phyloP scores from a whole-genome alignment of 495 filamentous ascomycete genomes.

The Sordaria brevicollis region DNA sequence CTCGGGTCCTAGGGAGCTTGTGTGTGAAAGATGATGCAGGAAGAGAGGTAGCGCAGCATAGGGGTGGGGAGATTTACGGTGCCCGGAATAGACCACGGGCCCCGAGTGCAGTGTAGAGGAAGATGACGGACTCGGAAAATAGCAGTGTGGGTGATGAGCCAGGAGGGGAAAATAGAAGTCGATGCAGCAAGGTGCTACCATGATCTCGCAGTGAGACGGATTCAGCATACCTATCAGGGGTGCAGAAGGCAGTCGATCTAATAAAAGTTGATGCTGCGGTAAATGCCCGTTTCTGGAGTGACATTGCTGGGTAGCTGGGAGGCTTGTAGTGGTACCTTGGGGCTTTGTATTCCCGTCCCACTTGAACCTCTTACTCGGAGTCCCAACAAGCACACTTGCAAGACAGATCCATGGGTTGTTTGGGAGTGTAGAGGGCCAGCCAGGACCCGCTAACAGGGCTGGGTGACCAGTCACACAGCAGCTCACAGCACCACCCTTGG shows the following conservation, averaged over 20 bases:
- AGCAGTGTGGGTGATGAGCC: slow-evolving; percentile 8
- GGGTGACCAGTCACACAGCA: slow-evolving; percentile 15
- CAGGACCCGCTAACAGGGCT: slow-evolving; percentile 12
- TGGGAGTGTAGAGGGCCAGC: slow-evolving; percentile 1
- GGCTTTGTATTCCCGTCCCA: neutral
- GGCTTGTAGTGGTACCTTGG: neutral
- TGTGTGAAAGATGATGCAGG: neutral
- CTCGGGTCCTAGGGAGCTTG: neutral
- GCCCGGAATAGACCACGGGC: neutral
- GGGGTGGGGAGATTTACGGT: neutral
- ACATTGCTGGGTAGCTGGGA: slow-evolving; percentile 1
- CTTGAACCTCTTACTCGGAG: neutral
- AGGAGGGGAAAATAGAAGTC: slow-evolving; percentile 17
- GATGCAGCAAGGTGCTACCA: neutral
- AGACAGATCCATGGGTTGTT: neutral
- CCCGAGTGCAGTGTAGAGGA: slow-evolving; percentile 1
- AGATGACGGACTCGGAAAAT: slow-evolving; percentile 9
- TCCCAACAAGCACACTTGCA: neutral
- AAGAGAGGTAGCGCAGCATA: neutral
- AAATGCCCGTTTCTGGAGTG: slow-evolving; percentile 2
- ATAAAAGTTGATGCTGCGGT: slow-evolving; percentile 17
- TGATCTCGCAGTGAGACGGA: neutral
- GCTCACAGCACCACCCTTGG: neutral
- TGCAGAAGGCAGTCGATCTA: slow-evolving; percentile 8
- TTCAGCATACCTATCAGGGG: slow-evolving; percentile 11